Base-by-base conservation (phyloP, 805 yeast species). In the Candida peoriensis region DNA sequence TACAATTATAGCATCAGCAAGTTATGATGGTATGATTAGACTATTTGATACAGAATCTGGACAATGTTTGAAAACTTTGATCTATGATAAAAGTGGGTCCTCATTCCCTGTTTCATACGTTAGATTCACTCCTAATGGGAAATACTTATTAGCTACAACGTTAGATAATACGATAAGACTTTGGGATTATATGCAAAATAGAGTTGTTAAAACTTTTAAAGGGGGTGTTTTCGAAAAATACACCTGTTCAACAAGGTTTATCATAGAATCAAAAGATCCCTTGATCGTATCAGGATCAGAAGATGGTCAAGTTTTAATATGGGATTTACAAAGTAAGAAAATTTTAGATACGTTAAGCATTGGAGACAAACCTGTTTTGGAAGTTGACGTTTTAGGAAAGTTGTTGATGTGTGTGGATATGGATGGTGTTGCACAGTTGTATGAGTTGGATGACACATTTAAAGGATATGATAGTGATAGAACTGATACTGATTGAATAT, bases 1-100 rank as follows among this genome's bases (percentile, higher is more conserved):
- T 39, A 72, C 95, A 0, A 75, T 93, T 24, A 74, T 93, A 8
- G 82, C 79, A 3, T 81, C 95, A 42, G 93, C 94, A 0, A 81
- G 95, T 13, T 82, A 81, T 55, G 98, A 90, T 59, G 98, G 98
- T 4, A 68, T 87, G 45, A 81, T 90, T 18, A 67, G 98, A 32
- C 63, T 90, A 13, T 90, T 94, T 66, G 97, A 89, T 55, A 73
- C 88, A 14, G 81, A 75, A 31, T 72, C 94, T 1, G 97, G 97
- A 5, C 95, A 88, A 47, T 90, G 97, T 63, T 64, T 90, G 46
- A 85, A 89, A 52, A 93, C 97, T 0, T 59, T 90, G 45, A 86
- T 89, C 23, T 84, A 80, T 51, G 90, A 84, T 49, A 73, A 83
- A 39, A 77, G 79, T 44, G 78, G 81, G 24, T 79, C 84, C 2